Conservation (phyloP, 176 grass and related monocot species). For the Panicum miliaceum region DNA sequence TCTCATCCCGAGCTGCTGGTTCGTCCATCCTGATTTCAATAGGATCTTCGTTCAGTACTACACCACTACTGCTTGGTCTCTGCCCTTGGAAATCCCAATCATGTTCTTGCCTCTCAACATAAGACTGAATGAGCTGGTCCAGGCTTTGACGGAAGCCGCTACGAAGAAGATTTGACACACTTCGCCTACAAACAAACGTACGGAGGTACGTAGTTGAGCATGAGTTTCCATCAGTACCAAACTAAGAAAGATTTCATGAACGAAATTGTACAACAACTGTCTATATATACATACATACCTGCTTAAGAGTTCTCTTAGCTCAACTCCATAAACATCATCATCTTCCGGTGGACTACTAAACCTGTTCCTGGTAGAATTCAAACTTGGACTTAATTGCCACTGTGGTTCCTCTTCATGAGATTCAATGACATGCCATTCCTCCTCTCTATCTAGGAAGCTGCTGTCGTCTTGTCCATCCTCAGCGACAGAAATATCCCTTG, state of each 20-base stretch:
- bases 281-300: slow-evolving; percentile 51
- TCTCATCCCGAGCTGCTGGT: not conserved
- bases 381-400: slow-evolving; percentile 49
- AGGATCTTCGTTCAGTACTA: slow-evolving; percentile 38
- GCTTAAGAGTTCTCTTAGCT: slow-evolving; percentile 87
- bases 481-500: slow-evolving; percentile 25
- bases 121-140: slow-evolving; percentile 89
- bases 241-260: not conserved
- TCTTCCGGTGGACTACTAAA: slow-evolving; percentile 68
- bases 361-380: slow-evolving; percentile 44
- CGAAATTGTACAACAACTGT: slow-evolving; percentile 14
- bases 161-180: slow-evolving; percentile 88
- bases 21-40: slow-evolving; percentile 31
- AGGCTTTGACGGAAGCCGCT: slow-evolving; percentile 81
- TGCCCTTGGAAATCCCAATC: slow-evolving; percentile 59
- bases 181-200: slow-evolving; percentile 67
- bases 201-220: not conserved
- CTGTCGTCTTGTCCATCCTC: slow-evolving; percentile 56
- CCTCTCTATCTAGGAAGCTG: slow-evolving; percentile 38
- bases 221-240: not conserved
- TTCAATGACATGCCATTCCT: slow-evolving; percentile 68
- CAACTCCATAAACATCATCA: slow-evolving; percentile 70
- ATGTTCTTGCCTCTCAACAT: slow-evolving; percentile 70
- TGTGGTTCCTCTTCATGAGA: slow-evolving; percentile 50
- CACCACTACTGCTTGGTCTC: not conserved